Conservation (phyloP, 768 basidiomycete species). For the Arthromyces matolae region DNA sequence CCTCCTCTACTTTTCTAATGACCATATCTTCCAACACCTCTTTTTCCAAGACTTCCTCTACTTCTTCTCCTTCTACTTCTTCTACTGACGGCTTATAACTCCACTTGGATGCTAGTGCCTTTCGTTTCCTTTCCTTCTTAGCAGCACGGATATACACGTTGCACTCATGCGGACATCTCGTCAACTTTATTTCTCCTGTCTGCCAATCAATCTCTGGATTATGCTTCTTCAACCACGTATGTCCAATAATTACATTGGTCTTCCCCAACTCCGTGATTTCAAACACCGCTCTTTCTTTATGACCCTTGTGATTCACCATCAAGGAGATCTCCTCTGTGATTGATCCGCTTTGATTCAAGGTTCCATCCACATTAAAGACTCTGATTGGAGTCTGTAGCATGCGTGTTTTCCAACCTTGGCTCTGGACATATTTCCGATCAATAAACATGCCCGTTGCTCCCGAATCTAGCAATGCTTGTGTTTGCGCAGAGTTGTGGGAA, state of each 20-base stretch:
- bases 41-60: neutral
- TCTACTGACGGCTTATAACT: constrained; percentile 19
- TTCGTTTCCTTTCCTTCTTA: neutral
- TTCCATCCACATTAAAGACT: constrained; percentile 2
- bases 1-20: constrained; percentile 30
- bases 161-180: neutral
- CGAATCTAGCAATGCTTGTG: neutral
- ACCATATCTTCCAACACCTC: constrained; percentile 26
- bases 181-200: constrained; percentile 2
- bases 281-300: neutral
- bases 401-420: neutral
- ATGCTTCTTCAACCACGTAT: no score
- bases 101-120: constrained; percentile 30
- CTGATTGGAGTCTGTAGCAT: neutral
- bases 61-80: no score
- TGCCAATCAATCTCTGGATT: neutral
- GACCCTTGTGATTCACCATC: neutral
- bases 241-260: constrained; percentile 1
- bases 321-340: neutral
- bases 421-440: neutral
- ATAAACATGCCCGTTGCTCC: constrained; percentile 2
- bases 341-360: neutral
- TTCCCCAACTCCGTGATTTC: neutral
- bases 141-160: neutral
- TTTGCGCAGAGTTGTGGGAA: neutral